A percentile compares a stretch with the other conserved stretches of the same genome.
Conservation (phyloP, 148 eudicot genomes). For the Rhododendron mucronatum region DNA sequence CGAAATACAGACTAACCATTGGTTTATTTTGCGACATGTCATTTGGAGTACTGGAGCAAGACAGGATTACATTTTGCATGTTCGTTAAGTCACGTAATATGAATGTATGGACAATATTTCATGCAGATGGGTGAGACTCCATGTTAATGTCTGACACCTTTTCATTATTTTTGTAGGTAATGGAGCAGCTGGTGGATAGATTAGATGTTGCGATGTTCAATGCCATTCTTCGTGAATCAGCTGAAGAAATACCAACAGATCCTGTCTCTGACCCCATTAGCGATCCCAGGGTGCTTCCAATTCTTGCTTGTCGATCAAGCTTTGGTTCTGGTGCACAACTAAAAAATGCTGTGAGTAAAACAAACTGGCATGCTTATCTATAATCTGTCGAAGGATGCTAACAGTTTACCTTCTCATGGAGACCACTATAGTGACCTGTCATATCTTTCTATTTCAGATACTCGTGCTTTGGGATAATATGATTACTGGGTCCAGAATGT, state of each 20-base stretch:
- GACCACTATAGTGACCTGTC: background rate
- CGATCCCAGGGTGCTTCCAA: conserved; percentile 77
- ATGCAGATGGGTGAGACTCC: background rate
- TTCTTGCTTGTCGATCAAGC: conserved; percentile 86
- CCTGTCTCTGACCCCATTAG: conserved; percentile 86
- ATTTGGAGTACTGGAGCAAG: background rate
- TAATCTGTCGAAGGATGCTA: background rate
- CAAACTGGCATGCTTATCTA: background rate
- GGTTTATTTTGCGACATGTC: background rate
- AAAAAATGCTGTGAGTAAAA: conserved; percentile 80
- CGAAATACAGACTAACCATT: background rate
- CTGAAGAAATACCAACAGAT: conserved; percentile 85
- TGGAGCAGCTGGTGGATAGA: conserved; percentile 85
- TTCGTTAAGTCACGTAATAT: background rate
- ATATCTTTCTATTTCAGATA: background rate
- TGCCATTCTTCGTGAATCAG: conserved; percentile 86
- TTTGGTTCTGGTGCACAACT: conserved; percentile 93
- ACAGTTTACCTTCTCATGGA: background rate
- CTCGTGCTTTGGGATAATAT: background rate
- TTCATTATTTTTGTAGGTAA: conserved; percentile 42
- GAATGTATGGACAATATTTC: background rate
- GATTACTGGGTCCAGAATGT: background rate
- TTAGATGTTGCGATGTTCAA: conserved; percentile 95
- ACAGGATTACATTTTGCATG: background rate
- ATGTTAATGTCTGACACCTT: background rate